Base-by-base conservation (phyloP, 176 grass and related monocot genomes). In the Carex scoparia region DNA sequence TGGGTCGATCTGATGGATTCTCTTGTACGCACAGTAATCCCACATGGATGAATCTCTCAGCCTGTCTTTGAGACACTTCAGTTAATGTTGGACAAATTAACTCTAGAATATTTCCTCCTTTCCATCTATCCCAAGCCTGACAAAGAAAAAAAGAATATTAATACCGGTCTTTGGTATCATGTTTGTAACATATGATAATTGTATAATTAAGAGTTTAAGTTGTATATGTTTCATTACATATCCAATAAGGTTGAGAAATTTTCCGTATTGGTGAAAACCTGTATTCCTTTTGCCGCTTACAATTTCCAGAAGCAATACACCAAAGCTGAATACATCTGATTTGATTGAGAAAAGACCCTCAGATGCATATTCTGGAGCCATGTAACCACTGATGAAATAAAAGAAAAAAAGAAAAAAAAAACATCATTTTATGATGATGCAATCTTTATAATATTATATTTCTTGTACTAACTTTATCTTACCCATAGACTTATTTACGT, bases 341-440 rank as follows among this genome's bases (percentile, higher is more conserved):
- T 80, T 80, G 53, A 80, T 19, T 9, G 77, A 80, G 49, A 80
- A 80, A 9, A 57, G 77, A 61, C 77, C 77, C 16, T 60, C 77
- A 0, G 77, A 80, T 58, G 77, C 77, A 80, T 80, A 80, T 12
- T 80, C 77, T 1, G 77, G 77, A 60, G 77, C 77, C 77, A 80
- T 80, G 33, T 80, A 80, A 31, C 77, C 77, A 7, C 77, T 80
- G 77, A 18, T 33, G 23, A 23, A 23, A 23, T 0, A 23, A 23
- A 23, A 23, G 23, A 23, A 61, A 58, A 60, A 16, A 80, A 61
- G 37, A 10, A 80, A 61, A 5, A 38, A 37, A 0, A 33, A 67
- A 32, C 35, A 67, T 8, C 31, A 67, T 33, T 15, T 13, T 67
- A 67, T 67, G 54, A 56, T 56, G 54, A 56, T 56, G 15, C 13